These are phyloP conservation scores for Bisporella sp. DNA, from an alignment of 2,329 filamentous ascomycete species.

Conservation along the genomic window DNA sequence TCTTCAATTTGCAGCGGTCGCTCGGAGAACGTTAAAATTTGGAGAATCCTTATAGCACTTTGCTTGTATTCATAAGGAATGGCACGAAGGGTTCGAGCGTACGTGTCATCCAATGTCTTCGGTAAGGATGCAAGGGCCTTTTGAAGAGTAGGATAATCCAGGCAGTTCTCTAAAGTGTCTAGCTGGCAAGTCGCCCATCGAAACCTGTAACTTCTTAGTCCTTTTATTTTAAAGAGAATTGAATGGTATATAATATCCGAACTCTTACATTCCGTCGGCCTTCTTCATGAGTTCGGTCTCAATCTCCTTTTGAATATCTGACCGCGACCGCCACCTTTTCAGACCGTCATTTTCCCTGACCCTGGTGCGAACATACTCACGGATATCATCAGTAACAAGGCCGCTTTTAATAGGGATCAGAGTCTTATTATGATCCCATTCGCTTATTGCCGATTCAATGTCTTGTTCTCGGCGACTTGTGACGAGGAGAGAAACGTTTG, in stretches of 20 bases:
- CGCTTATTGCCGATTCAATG: conserved; percentile 15
- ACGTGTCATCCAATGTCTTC: conserved; percentile 15
- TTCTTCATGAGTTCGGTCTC: conserved; percentile 16
- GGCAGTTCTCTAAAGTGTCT: conserved; percentile 19
- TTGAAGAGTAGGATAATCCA: conserved; percentile 3
- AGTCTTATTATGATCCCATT: conserved; percentile 1
- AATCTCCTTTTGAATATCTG: conserved; percentile 18
- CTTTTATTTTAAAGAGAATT: too few relatives aligned
- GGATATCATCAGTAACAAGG: conserved; percentile 21
- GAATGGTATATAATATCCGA: background rate
- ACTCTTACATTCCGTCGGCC: conserved; percentile 25
- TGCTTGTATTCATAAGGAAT: conserved; percentile 15
- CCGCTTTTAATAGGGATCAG: conserved; percentile 17
- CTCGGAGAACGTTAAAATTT: conserved; percentile 21
- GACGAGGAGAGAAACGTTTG: conserved; percentile 1
- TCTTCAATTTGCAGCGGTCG: conserved; percentile 23
- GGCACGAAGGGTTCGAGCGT: conserved; percentile 17
- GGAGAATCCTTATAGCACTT: conserved; percentile 19
- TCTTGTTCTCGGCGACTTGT: conserved; percentile 23
- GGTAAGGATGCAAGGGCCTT: conserved; percentile 7
- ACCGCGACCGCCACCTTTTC: conserved; percentile 17
- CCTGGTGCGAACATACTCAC: conserved; percentile 16
- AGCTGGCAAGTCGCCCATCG: conserved; percentile 23
- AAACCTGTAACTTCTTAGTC: conserved; percentile 13
- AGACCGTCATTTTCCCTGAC: conserved; percentile 13